phyloP scores from a whole-genome alignment of 116 monocot genomes.

The Cymodocea nodosa region DNA sequence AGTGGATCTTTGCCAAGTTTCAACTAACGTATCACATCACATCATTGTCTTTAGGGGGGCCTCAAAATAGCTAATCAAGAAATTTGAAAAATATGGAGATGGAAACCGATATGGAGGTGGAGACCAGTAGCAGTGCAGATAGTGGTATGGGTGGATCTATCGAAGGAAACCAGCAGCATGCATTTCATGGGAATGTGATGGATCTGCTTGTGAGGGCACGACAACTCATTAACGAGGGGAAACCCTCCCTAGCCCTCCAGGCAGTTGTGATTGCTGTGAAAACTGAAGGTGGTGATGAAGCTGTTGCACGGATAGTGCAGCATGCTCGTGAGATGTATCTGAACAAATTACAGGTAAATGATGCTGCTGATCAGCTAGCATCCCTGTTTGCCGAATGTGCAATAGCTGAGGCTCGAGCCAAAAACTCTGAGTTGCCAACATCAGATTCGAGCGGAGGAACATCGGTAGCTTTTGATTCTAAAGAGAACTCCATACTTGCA shows the following conservation, averaged over 20 bases:
- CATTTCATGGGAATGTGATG: conserved; percentile 15
- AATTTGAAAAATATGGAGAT: conserved; percentile 3
- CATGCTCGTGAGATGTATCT: conserved; percentile 72
- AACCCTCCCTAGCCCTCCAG: conserved; percentile 60
- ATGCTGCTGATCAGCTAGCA: conserved; percentile 51
- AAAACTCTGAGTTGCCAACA: background rate
- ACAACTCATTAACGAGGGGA: conserved; percentile 42
- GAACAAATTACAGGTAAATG: conserved; percentile 29
- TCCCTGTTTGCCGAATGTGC: conserved; percentile 83
- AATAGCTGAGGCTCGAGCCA: conserved; percentile 51
- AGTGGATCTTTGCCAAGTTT: background rate
- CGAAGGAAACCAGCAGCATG: background rate
- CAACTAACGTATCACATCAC: background rate
- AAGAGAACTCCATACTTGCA: conserved; percentile 54
- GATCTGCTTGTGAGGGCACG: conserved; percentile 34
- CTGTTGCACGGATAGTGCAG: conserved; percentile 45
- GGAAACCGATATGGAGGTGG: conserved; percentile 7
- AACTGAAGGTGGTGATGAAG: conserved; percentile 64
- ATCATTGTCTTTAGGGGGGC: background rate
- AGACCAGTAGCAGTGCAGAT: background rate
- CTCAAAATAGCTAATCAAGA: background rate
- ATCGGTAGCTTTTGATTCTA: conserved; percentile 6
- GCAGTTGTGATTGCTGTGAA: conserved; percentile 48
- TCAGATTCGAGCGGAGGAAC: background rate
- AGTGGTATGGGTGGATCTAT: background rate